These are phyloP conservation scores for Volvariella surrecta DNA, from an alignment of 1,284 basidiomycete genomes.

Conservation along the genomic window DNA sequence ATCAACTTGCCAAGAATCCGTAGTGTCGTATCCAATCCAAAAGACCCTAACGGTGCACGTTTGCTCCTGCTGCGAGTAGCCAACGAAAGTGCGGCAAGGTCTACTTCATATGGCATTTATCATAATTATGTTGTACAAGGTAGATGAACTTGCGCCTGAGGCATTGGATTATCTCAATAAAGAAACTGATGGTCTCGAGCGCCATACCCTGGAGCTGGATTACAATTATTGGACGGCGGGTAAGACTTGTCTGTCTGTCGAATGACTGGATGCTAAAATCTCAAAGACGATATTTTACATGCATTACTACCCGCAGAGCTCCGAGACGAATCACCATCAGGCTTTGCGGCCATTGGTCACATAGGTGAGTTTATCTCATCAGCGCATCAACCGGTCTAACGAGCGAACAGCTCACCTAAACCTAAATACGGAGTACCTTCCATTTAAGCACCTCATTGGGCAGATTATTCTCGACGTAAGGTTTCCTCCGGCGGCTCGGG, in stretches of 20 bases:
- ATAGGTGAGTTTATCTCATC: slow-evolving; percentile 49
- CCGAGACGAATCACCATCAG: slow-evolving; percentile 72
- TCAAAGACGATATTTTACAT: slow-evolving; percentile 73
- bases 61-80: slow-evolving; percentile 56
- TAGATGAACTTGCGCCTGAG: slow-evolving; percentile 57
- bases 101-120: slow-evolving; percentile 5
- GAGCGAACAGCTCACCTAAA: slow-evolving; percentile 70
- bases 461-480: slow-evolving; percentile 86
- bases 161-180: slow-evolving; percentile 45
- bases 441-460: slow-evolving; percentile 88
- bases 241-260: slow-evolving; percentile 18
- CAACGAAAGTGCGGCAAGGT: slow-evolving; percentile 42
- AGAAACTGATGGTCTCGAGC: slow-evolving; percentile 46
- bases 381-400: no score
- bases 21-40: slow-evolving; percentile 46
- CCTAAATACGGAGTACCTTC: slow-evolving; percentile 83
- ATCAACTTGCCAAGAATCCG: slow-evolving; percentile 63
- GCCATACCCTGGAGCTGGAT: slow-evolving; percentile 54
- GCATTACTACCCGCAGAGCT: slow-evolving; percentile 72
- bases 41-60: slow-evolving; percentile 36
- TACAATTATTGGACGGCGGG: slow-evolving; percentile 86
- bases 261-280: background rate
- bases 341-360: slow-evolving; percentile 88
- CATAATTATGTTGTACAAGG: slow-evolving; percentile 29
- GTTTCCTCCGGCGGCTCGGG: background rate